A percentile compares a stretch with the other conserved stretches of the same genome.
Conservation (phyloP, 768 basidiomycete genomes). For the Mrakia gelida region DNA sequence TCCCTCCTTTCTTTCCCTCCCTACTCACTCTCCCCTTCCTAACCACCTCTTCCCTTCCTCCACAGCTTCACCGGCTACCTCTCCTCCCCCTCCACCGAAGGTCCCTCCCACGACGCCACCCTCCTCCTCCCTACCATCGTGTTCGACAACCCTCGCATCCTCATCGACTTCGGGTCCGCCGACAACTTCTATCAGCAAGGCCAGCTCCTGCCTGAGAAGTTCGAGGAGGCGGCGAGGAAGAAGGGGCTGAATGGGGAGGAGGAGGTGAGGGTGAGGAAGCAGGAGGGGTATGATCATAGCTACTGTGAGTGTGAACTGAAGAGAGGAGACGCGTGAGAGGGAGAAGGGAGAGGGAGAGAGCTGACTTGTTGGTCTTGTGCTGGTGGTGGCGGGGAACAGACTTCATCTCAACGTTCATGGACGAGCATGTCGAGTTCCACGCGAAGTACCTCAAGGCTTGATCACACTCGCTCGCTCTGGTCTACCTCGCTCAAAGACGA, state of each 20-base stretch:
- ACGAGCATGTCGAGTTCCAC: slow-evolving; percentile 73
- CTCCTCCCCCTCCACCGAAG: slow-evolving; percentile 65
- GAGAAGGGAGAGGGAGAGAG: neutral
- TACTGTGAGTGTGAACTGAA: slow-evolving; percentile 50
- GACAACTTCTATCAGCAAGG: slow-evolving; percentile 81
- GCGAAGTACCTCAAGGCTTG: slow-evolving; percentile 9
- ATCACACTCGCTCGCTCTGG: too few species aligned
- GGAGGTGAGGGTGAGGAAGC: slow-evolving; percentile 71
- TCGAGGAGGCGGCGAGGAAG: slow-evolving; percentile 69
- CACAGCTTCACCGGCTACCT: slow-evolving; percentile 65
- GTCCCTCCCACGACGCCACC: slow-evolving; percentile 76
- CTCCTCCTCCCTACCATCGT: slow-evolving; percentile 64
- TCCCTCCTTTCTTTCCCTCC: too few species aligned
- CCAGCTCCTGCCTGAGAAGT: slow-evolving; percentile 70
- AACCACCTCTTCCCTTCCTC: too few species aligned
- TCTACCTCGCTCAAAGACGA: too few species aligned
- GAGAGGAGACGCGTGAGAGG: neutral
- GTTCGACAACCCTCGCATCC: slow-evolving; percentile 62
- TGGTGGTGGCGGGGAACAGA: neutral
- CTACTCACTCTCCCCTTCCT: too few species aligned
- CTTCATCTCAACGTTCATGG: slow-evolving; percentile 78
- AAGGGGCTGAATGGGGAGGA: slow-evolving; percentile 62
- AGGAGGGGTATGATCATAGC: slow-evolving; percentile 80
- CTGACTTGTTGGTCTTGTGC: neutral
- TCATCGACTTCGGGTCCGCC: slow-evolving; percentile 66